Evolutionary conservation across 2,329 filamentous ascomycete species (phyloP), one percentile per base, ranked within the genome.

Genomic region (Exophiala sideris): DNA sequence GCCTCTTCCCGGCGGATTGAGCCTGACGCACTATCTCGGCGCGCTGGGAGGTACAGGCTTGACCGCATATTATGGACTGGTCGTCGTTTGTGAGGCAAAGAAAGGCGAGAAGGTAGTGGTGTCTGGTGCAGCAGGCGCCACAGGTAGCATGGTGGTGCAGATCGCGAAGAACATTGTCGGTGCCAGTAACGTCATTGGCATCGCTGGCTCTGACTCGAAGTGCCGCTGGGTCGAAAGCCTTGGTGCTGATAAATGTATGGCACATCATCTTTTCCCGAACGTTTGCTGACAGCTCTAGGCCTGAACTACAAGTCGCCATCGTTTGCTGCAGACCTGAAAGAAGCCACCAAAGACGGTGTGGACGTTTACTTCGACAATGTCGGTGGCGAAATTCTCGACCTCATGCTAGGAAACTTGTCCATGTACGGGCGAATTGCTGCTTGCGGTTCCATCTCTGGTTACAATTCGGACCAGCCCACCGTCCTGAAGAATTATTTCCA

Each of bases 11-110:
- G 49, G 45, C 6, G 56, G 56, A 9, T 20, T 57, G 42, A 51
- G 45, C 38, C 12, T 45, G 24, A 59, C 57, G 12, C 54, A 57
- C 62, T 91, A 87, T 33, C 41, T 59, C 14, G 57, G 57, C 10
- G 57, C 54, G 1, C 42, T 59, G 20, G 86, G 85, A 2, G 62
- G 41, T 10, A 49, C 62, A 3, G 86, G 86, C 1, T 62, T 91
- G 60, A 91, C 88, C 0, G 88, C 88, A 1, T 91, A 89, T 72
- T 87, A 88, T 60, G 88, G 88, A 16, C 81, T 91, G 66, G 70
- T 81, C 16, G 79, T 86, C 50, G 79, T 91, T 45, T 87, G 82
- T 1, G 73, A 86, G 51, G 81, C 85, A 32, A 83, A 85, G 69
- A 69, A 78, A 2, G 87, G 87, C 3, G 86, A 91, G 60, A 83